These are phyloP conservation scores for Bipolaris oryzae DNA, from an alignment of 2,329 filamentous ascomycete genomes.

Conservation along the genomic window DNA sequence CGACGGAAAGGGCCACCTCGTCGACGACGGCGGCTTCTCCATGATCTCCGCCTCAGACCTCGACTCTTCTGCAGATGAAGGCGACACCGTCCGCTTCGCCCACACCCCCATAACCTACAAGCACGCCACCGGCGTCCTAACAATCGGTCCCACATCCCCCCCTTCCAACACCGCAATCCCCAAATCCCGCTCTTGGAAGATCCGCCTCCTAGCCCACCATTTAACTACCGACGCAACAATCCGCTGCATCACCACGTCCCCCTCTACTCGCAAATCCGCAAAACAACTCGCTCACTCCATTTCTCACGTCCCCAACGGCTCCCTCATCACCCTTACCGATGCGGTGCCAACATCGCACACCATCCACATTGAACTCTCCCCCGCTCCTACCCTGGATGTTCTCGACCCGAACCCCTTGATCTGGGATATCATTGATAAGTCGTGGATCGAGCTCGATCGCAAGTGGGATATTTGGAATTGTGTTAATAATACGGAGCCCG, in stretches of 20 bases:
- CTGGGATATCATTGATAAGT: slow-evolving; percentile 38
- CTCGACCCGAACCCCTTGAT: slow-evolving; percentile 39
- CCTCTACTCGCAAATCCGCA: slow-evolving; percentile 32
- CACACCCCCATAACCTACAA: slow-evolving; percentile 48
- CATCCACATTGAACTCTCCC: slow-evolving; percentile 35
- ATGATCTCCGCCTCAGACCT: slow-evolving; percentile 52
- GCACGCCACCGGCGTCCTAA: slow-evolving; percentile 44
- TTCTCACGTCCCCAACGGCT: slow-evolving; percentile 30
- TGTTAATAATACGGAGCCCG: slow-evolving; percentile 35
- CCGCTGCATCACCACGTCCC: slow-evolving; percentile 32
- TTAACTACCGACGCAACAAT: slow-evolving; percentile 21
- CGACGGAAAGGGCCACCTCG: slow-evolving; percentile 41
- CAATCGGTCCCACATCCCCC: slow-evolving; percentile 43
- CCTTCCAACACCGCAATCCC: slow-evolving; percentile 36
- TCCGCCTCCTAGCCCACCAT: slow-evolving; percentile 42
- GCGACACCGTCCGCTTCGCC: slow-evolving; percentile 39
- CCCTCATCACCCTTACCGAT: slow-evolving; percentile 30
- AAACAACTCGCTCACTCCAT: slow-evolving; percentile 30
- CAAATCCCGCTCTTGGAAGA: slow-evolving; percentile 37
- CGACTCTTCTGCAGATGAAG: slow-evolving; percentile 17
- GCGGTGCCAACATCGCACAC: slow-evolving; percentile 29
- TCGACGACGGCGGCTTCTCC: slow-evolving; percentile 46
- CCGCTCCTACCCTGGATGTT: slow-evolving; percentile 30
- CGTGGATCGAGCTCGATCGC: slow-evolving; percentile 37
- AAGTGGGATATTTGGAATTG: slow-evolving; percentile 45